Evolutionary conservation across 2,329 filamentous ascomycete genomes (phyloP).

Genomic region (Neofusicoccum sp.): DNA sequence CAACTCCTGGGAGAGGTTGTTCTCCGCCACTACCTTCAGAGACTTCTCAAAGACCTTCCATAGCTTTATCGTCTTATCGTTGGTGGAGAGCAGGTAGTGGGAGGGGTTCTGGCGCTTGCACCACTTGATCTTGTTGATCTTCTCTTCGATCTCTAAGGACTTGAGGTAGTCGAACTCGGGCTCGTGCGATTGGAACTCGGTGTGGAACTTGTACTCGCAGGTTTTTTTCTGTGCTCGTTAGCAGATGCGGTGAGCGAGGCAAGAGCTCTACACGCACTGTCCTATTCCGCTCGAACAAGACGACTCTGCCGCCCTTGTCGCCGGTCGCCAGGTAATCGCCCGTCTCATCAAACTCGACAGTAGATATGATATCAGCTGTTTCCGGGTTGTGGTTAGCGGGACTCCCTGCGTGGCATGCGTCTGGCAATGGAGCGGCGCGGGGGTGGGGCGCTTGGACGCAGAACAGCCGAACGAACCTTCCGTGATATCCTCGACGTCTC

Average conservation of each 20-base stretch:
- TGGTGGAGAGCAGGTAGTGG: slow-evolving; percentile 96
- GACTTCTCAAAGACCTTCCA: slow-evolving; percentile 99
- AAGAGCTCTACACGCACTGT: slow-evolving; percentile 61
- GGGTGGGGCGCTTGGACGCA: slow-evolving; percentile 16
- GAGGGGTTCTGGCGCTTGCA: slow-evolving; percentile 97
- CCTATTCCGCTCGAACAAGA: slow-evolving; percentile 90
- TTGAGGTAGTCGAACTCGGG: slow-evolving; percentile 99
- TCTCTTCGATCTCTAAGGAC: slow-evolving; percentile 98
- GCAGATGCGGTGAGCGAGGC: slow-evolving; percentile 4
- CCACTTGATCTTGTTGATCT: slow-evolving; percentile 99
- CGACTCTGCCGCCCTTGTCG: slow-evolving; percentile 82
- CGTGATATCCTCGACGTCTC: slow-evolving; percentile 97
- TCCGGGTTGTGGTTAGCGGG: slow-evolving; percentile 48
- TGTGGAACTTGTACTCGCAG: slow-evolving; percentile 99
- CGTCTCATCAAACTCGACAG: slow-evolving; percentile 86
- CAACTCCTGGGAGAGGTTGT: slow-evolving; percentile 93
- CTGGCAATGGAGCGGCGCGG: slow-evolving; percentile 12
- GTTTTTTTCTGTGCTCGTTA: slow-evolving; percentile 80
- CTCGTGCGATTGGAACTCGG: slow-evolving; percentile 98
- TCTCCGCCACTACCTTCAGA: slow-evolving; percentile 96
- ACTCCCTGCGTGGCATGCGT: neutral
- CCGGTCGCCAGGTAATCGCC: slow-evolving; percentile 88
- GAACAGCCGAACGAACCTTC: slow-evolving; percentile 57
- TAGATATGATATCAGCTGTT: slow-evolving; percentile 84
- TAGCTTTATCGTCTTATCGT: slow-evolving; percentile 99